A percentile compares a stretch with the other conserved stretches of the same genome.
phyloP scores from a whole-genome alignment of 257 asterid genomes.

The Jaltomata sinuosa region DNA sequence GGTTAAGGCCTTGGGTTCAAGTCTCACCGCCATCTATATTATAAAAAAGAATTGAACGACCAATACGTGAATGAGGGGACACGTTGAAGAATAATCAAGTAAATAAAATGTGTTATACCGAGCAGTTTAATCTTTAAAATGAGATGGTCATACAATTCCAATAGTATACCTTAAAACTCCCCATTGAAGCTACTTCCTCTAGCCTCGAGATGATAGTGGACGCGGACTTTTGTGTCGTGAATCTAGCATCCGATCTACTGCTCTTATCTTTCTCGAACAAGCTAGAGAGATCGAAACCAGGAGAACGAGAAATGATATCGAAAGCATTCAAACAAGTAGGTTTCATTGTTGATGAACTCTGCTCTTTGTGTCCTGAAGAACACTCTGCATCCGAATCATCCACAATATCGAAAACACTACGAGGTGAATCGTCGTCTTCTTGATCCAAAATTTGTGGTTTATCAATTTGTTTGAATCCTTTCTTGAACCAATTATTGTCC shows the following conservation, averaged over 20 bases:
- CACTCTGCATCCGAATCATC: background rate
- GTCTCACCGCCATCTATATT: too few species aligned
- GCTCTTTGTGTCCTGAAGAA: background rate
- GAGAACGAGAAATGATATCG: slow-evolving; percentile 1
- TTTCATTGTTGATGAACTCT: background rate
- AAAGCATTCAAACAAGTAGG: slow-evolving; percentile 10
- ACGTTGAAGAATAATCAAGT: background rate
- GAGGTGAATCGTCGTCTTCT: background rate
- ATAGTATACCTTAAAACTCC: background rate
- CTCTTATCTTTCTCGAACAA: background rate
- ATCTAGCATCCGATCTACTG: background rate
- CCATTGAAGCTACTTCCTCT: background rate
- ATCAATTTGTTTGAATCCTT: background rate
- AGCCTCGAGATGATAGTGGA: background rate
- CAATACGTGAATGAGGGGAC: background rate
- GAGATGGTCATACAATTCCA: background rate
- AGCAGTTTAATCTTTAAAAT: background rate
- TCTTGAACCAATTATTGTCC: slow-evolving; percentile 1
- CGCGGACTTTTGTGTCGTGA: background rate
- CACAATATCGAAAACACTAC: background rate
- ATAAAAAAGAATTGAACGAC: background rate
- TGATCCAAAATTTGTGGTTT: background rate
- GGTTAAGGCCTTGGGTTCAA: too few species aligned
- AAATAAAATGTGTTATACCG: background rate
- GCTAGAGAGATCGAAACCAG: slow-evolving; percentile 2